phyloP scores from a whole-genome alignment of 1,284 basidiomycete species.

The Apiotrichum laibachii region DNA sequence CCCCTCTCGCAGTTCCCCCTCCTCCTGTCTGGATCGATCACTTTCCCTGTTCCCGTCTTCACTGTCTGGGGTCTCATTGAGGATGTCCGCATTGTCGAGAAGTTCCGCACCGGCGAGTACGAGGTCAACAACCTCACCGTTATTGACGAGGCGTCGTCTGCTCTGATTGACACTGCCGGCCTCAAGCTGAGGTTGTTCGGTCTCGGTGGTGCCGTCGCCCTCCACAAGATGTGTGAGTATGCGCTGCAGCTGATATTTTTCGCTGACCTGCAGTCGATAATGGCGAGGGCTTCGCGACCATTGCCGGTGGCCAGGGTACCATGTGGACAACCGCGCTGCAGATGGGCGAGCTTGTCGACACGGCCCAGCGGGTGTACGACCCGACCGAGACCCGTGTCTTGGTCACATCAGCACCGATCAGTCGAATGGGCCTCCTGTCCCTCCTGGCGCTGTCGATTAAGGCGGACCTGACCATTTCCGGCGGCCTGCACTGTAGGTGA shows the following conservation, averaged over 20 bases:
- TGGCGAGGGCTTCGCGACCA: conserved; percentile 85
- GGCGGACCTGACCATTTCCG: conserved; percentile 90
- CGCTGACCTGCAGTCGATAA: conserved; percentile 48
- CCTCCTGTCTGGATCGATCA: conserved; percentile 81
- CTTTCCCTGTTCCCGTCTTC: conserved; percentile 86
- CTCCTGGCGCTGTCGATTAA: conserved; percentile 88
- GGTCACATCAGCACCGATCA: conserved; percentile 87
- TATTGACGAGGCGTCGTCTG: conserved; percentile 90
- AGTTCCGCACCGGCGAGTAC: conserved; percentile 79
- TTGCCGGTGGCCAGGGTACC: conserved; percentile 94
- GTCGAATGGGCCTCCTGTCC: conserved; percentile 86
- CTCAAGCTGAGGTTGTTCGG: conserved; percentile 90
- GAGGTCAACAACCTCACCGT: conserved; percentile 82
- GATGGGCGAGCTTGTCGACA: conserved; percentile 96
- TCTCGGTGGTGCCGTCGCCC: conserved; percentile 90
- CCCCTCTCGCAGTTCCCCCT: conserved; percentile 88
- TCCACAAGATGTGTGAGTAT: conserved; percentile 91
- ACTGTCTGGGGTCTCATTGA: conserved; percentile 98
- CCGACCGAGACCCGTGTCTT: conserved; percentile 89
- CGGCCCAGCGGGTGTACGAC: conserved; percentile 84
- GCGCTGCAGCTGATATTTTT: neutral
- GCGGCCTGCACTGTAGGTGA: conserved; percentile 74
- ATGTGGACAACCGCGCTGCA: conserved; percentile 99
- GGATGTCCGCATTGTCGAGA: conserved; percentile 88
- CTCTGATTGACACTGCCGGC: conserved; percentile 85